Conservation (phyloP, 2,329 filamentous ascomycete genomes). For the Fusarium pilosicola region DNA sequence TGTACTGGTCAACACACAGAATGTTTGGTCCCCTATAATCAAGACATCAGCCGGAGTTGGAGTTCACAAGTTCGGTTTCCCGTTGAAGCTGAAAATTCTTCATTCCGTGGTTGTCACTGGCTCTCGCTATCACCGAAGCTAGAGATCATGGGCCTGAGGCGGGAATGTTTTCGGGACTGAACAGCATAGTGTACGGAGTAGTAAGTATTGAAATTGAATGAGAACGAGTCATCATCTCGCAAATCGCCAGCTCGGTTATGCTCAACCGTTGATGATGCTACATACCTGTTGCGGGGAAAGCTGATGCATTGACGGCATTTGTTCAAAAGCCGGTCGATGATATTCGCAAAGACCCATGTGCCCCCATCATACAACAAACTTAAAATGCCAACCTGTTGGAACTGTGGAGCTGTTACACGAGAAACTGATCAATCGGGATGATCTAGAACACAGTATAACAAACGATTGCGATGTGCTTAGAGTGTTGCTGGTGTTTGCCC, state of each 20-base stretch:
- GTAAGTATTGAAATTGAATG: background rate
- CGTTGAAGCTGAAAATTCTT: conserved; percentile 30
- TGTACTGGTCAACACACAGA: background rate
- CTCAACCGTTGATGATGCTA: conserved; percentile 6
- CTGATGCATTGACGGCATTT: conserved; percentile 1
- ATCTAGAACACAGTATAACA: background rate
- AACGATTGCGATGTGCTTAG: background rate
- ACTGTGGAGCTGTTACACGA: background rate
- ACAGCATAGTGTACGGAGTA: background rate
- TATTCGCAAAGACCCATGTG: conserved; percentile 2
- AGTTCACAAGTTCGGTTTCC: conserved; percentile 23
- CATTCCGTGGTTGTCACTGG: conserved; percentile 4
- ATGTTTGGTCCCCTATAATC: background rate
- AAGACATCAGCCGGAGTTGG: conserved; percentile 14
- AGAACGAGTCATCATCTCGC: conserved; percentile 17
- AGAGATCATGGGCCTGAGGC: background rate
- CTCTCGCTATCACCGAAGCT: conserved; percentile 28
- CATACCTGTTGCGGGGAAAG: conserved; percentile 21
- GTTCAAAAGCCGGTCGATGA: background rate
- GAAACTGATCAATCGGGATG: background rate
- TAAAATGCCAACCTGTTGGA: background rate
- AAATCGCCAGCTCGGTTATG: background rate
- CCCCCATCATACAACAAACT: conserved; percentile 1
- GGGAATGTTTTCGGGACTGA: conserved; percentile 2
- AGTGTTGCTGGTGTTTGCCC: background rate